phyloP scores from a whole-genome alignment of 129 eudicot species.

The Lonicera japonica region DNA sequence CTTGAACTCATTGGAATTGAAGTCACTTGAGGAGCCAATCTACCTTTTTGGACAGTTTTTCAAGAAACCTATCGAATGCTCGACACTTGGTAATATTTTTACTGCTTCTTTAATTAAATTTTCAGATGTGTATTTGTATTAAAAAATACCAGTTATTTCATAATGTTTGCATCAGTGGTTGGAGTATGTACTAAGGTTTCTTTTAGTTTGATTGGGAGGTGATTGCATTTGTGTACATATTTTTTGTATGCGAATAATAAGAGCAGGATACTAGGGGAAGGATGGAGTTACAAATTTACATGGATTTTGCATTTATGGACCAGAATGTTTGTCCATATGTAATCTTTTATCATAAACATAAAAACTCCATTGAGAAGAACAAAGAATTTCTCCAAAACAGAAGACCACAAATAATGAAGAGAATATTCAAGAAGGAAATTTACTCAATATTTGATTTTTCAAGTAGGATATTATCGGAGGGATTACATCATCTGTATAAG shows the following conservation, averaged over 20 bases:
- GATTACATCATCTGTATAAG: too few species aligned
- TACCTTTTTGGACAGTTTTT: constrained; percentile 95
- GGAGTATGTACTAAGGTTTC: background rate
- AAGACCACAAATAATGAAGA: too few species aligned
- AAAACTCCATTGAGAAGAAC: too few species aligned
- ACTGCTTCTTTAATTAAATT: background rate
- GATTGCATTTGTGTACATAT: background rate
- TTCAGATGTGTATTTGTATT: background rate
- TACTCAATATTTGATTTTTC: too few species aligned
- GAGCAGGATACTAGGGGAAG: background rate
- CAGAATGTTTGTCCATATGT: too few species aligned
- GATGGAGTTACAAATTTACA: background rate
- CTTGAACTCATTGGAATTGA: constrained; percentile 87
- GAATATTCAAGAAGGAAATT: too few species aligned
- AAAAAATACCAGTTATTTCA: background rate
- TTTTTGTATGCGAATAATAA: background rate
- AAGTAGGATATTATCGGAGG: too few species aligned
- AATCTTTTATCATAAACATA: too few species aligned
- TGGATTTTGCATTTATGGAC: too few species aligned
- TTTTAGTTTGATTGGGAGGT: background rate
- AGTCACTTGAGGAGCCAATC: constrained; percentile 93
- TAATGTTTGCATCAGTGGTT: background rate
- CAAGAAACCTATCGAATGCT: constrained; percentile 89
- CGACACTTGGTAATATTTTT: constrained; percentile 68
- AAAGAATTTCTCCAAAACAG: too few species aligned